Percentiles rank a stretch among this genome's conserved stretches.
Evolutionary conservation across 371 early-diverging fungal genomes (phyloP).

Genomic region (Rhizopus microsporus): DNA sequence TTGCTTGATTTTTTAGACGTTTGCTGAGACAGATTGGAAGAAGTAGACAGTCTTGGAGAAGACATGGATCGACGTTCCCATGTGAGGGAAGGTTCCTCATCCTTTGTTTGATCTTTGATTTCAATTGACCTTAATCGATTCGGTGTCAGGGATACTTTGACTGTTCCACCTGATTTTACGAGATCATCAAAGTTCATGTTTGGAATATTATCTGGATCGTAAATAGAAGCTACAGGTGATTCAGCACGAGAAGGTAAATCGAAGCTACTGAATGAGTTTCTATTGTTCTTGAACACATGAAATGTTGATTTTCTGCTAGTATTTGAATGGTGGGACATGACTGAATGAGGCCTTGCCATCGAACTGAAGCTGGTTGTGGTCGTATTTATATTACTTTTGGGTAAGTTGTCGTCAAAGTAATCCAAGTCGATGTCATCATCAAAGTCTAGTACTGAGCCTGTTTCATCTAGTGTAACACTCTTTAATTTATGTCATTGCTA

Average conservation of each 20-base stretch:
- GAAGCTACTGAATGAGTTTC: conserved; percentile 23
- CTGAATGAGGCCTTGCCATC: conserved; percentile 29
- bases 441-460: conserved; percentile 26
- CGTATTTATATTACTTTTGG: conserved; percentile 9
- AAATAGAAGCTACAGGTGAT: conserved; percentile 24
- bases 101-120: conserved; percentile 31
- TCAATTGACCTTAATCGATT: conserved; percentile 63
- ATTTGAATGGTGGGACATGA: conserved; percentile 34
- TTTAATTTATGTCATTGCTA: background rate
- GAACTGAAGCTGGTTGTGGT: background rate
- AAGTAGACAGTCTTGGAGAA: conserved; percentile 21
- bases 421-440: conserved; percentile 44
- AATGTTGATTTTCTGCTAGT: conserved; percentile 39
- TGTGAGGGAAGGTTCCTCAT: conserved; percentile 11
- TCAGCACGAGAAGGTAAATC: conserved; percentile 22
- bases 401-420: conserved; percentile 30
- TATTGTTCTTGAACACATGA: conserved; percentile 47
- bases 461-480: conserved; percentile 20
- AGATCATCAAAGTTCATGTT: conserved; percentile 58
- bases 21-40: conserved; percentile 3
- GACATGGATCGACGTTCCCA: conserved; percentile 42
- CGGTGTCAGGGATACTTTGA: conserved; percentile 62
- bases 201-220: conserved; percentile 39
- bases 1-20: conserved; percentile 4
- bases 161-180: conserved; percentile 58